Conservation (phyloP, 1,284 basidiomycete genomes). For the Ganoderma lingzhi region DNA sequence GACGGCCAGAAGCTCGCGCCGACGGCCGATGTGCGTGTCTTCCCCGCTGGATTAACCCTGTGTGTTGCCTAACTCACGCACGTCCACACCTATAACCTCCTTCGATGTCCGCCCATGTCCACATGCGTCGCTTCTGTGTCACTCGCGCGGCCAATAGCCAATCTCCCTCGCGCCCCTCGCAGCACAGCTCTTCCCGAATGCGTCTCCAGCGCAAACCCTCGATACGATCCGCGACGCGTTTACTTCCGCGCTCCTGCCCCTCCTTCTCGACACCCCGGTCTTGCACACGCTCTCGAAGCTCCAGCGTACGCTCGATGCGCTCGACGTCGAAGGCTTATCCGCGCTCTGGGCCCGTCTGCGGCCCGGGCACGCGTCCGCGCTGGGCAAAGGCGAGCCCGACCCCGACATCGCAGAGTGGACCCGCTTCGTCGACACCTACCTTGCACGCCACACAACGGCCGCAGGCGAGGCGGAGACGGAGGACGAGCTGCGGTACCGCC, state of each 20-base stretch:
- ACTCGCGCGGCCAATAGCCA: constrained; percentile 8
- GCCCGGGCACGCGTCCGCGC: constrained; percentile 19
- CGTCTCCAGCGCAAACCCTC: not conserved
- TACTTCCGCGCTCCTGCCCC: constrained; percentile 54
- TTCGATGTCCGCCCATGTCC: no score
- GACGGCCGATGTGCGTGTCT: constrained; percentile 57
- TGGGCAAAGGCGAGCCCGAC: constrained; percentile 32
- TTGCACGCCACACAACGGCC: constrained; percentile 39
- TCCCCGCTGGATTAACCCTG: not conserved
- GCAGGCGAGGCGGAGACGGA: constrained; percentile 38
- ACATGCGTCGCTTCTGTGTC: not conserved
- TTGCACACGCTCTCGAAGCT: constrained; percentile 67
- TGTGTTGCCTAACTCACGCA: not conserved
- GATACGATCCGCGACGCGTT: constrained; percentile 45
- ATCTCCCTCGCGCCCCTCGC: constrained; percentile 28
- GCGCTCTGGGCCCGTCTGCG: constrained; percentile 52
- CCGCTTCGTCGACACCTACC: constrained; percentile 53
- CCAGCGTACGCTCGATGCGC: constrained; percentile 81
- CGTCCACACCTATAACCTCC: not conserved
- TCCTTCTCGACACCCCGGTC: constrained; percentile 62
- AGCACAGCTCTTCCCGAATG: constrained; percentile 21
- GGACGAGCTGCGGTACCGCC: constrained; percentile 61
- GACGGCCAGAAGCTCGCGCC: constrained; percentile 68
- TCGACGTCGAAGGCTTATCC: constrained; percentile 85
- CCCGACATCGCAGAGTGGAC: constrained; percentile 40